These are phyloP conservation scores for Begonia peltatifolia DNA, from an alignment of 306 rosid species.

Conservation along the genomic window DNA sequence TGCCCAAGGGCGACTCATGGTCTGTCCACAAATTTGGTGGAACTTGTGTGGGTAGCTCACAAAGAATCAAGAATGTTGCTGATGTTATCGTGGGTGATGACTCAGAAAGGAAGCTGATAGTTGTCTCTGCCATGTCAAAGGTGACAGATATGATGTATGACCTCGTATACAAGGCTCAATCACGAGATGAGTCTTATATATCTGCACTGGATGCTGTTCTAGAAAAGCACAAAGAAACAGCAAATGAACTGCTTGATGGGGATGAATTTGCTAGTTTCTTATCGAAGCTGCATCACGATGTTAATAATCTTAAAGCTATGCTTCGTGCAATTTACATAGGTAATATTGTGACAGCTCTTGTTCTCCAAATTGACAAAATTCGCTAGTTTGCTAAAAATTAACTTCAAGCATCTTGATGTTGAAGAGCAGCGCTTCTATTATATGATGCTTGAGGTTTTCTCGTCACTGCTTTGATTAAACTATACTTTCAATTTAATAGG, in stretches of 20 bases:
- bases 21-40: constrained; percentile 99
- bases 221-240: constrained; percentile 72
- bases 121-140: constrained; percentile 95
- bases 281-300: constrained; percentile 53
- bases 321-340: constrained; percentile 97
- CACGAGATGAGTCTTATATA: constrained; percentile 67
- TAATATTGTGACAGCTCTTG: constrained; percentile 3
- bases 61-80: constrained; percentile 72
- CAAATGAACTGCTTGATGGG: constrained; percentile 71
- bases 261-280: constrained; percentile 59
- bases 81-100: constrained; percentile 56
- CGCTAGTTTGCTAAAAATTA: not conserved
- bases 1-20: constrained; percentile 69
- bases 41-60: constrained; percentile 79
- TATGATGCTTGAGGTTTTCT: not conserved
- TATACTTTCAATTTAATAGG: not conserved
- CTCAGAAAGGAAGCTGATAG: constrained; percentile 72
- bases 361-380: not conserved
- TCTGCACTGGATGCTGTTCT: constrained; percentile 66
- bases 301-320: constrained; percentile 80
- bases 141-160: constrained; percentile 97
- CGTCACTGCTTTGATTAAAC: too few species aligned
- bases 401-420: not conserved
- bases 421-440: too few species aligned
- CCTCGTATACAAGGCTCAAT: constrained; percentile 79